phyloP scores from a whole-genome alignment of 108 stramenopile species.

The Nannochloropsis gaditana region DNA sequence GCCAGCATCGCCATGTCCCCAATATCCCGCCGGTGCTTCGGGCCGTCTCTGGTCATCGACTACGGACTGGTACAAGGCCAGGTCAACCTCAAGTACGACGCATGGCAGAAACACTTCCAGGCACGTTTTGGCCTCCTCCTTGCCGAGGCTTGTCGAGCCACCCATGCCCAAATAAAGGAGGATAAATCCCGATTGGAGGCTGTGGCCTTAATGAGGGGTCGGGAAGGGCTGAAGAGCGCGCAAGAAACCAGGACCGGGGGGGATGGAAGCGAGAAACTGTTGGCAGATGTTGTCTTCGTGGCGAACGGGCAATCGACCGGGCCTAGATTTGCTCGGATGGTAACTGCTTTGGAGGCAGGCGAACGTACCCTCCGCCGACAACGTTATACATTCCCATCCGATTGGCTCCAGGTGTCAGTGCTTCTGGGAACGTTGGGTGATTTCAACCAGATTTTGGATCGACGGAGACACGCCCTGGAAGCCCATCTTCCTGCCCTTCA shows the following conservation, averaged over 20 bases:
- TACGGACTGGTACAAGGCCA: constrained; percentile 79
- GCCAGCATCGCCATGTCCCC: constrained; percentile 69
- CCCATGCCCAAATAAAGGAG: constrained; percentile 55
- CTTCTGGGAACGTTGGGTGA: constrained; percentile 73
- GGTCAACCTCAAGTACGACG: constrained; percentile 92
- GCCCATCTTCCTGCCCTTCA: constrained; percentile 59
- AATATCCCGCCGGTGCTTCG: neutral
- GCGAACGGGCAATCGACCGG: constrained; percentile 68
- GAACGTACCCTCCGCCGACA: constrained; percentile 79
- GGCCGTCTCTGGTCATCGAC: constrained; percentile 69
- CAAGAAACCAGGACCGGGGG: constrained; percentile 77
- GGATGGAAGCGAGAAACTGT: constrained; percentile 75
- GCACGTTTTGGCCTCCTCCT: constrained; percentile 73
- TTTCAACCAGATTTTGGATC: constrained; percentile 73
- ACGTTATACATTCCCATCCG: constrained; percentile 70
- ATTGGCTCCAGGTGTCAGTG: constrained; percentile 80
- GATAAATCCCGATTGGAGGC: constrained; percentile 24
- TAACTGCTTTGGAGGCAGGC: constrained; percentile 63
- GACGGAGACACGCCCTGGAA: constrained; percentile 30
- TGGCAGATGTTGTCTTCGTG: constrained; percentile 81
- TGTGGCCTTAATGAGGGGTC: constrained; percentile 43
- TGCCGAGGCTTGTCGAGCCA: constrained; percentile 59
- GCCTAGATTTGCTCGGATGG: constrained; percentile 46
- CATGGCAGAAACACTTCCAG: constrained; percentile 93
- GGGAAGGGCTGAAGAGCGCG: constrained; percentile 59